A percentile compares a stretch with the other conserved stretches of the same genome.
These are phyloP conservation scores for Podosphaera aphanis DNA, from an alignment of 2,329 filamentous ascomycete genomes.

Conservation along the genomic window DNA sequence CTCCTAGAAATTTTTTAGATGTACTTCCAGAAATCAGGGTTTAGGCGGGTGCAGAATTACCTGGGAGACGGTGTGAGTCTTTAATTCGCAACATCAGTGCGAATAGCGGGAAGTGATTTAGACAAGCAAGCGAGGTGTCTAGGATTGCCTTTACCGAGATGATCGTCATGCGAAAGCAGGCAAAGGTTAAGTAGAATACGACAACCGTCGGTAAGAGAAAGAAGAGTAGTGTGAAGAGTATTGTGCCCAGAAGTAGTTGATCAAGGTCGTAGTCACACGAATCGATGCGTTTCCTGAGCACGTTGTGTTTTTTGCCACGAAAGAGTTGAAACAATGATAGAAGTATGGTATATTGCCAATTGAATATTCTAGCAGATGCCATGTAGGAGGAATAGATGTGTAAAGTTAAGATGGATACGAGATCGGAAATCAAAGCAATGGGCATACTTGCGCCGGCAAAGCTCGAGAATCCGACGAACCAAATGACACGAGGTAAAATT, in stretches of 20 bases:
- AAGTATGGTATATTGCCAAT: conserved; percentile 95
- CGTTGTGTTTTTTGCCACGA: conserved; percentile 91
- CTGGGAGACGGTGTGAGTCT: conserved; percentile 71
- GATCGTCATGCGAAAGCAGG: conserved; percentile 79
- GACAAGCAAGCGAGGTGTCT: conserved; percentile 73
- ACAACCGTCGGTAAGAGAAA: conserved; percentile 86
- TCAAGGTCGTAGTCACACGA: conserved; percentile 97
- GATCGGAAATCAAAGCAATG: conserved; percentile 81
- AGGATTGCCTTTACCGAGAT: conserved; percentile 79
- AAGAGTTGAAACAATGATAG: conserved; percentile 97
- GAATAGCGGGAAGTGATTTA: conserved; percentile 96
- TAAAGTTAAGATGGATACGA: conserved; percentile 72
- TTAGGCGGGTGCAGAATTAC: conserved; percentile 23
- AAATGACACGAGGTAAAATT: conserved; percentile 63
- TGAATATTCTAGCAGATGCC: conserved; percentile 85
- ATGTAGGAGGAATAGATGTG: conserved; percentile 98
- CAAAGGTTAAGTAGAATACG: conserved; percentile 94
- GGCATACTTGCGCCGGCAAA: conserved; percentile 95
- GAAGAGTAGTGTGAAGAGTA: conserved; percentile 84
- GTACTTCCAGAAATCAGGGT: not conserved
- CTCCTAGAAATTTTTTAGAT: conserved; percentile 25
- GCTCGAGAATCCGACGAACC: conserved; percentile 79
- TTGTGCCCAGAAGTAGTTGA: conserved; percentile 85
- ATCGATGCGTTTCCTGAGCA: conserved; percentile 89
- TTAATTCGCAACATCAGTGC: conserved; percentile 90